Evolutionary conservation across 768 basidiomycete species (phyloP).

Genomic region (Xerocomellus amylosporus): DNA sequence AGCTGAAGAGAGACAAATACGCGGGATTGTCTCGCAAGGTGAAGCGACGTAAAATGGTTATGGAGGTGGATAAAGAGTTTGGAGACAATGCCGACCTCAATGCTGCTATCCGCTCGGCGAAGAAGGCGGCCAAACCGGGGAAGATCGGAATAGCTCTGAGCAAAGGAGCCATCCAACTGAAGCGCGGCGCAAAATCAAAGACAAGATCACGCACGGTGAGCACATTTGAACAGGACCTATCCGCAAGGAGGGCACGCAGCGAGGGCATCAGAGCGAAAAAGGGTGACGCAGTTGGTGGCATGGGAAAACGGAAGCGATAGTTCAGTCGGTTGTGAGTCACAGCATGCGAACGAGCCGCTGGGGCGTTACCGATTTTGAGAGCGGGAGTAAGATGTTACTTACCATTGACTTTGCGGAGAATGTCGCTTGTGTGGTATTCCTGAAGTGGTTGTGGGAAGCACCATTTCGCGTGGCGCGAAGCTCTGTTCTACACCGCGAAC

Average conservation of each 20-base stretch:
- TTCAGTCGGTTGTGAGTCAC: neutral
- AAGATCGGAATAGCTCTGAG: constrained; percentile 67
- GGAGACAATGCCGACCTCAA: constrained; percentile 53
- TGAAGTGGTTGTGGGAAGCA: constrained; percentile 23
- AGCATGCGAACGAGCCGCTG: neutral
- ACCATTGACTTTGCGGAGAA: neutral
- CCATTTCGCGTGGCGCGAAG: constrained; percentile 29
- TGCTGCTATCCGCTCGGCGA: constrained; percentile 83
- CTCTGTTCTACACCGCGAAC: constrained; percentile 14
- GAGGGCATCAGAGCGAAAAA: constrained; percentile 69
- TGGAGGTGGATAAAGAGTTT: constrained; percentile 71
- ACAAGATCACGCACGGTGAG: constrained; percentile 32
- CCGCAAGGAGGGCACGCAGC: constrained; percentile 37
- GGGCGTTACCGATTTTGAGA: neutral
- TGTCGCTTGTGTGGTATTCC: neutral
- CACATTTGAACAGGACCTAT: constrained; percentile 61
- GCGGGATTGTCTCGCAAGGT: constrained; percentile 82
- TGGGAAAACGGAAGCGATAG: constrained; percentile 47
- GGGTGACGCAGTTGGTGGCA: constrained; percentile 51
- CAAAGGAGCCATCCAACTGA: constrained; percentile 33
- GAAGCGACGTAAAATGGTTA: constrained; percentile 84
- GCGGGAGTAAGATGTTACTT: neutral
- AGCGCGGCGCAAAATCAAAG: constrained; percentile 35
- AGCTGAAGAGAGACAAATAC: constrained; percentile 77
- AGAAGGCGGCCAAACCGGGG: constrained; percentile 67